Conservation (phyloP, 768 basidiomycete genomes). For the Lentinula aciculospora region DNA sequence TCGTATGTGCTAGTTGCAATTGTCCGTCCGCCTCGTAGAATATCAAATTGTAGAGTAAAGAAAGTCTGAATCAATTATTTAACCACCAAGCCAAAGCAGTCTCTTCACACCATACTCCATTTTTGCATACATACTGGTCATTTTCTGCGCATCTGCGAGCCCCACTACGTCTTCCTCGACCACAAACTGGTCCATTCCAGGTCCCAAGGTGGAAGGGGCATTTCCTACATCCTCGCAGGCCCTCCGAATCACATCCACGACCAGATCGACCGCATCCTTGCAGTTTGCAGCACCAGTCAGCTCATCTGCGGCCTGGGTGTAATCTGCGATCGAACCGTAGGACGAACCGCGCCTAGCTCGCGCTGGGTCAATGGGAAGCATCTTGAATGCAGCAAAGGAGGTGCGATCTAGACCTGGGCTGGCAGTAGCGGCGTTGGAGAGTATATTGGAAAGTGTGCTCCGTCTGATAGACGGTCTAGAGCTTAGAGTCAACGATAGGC, state of each 20-base stretch:
- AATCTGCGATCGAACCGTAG: constrained; percentile 38
- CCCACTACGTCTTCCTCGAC: constrained; percentile 73
- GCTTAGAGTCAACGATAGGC: constrained; percentile 29
- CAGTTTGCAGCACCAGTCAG: constrained; percentile 60
- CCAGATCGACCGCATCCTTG: constrained; percentile 68
- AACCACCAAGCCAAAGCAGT: constrained; percentile 82
- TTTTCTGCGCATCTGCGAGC: constrained; percentile 78
- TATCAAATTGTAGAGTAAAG: no score
- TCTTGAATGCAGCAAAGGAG: constrained; percentile 74
- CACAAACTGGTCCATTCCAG: constrained; percentile 40
- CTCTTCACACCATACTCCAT: constrained; percentile 94
- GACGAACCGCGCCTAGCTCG: constrained; percentile 40
- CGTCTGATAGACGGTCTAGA: not conserved
- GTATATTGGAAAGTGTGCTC: constrained; percentile 2
- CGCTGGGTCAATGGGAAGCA: constrained; percentile 65
- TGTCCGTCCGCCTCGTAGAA: no score
- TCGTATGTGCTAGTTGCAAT: no score
- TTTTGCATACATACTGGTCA: constrained; percentile 84
- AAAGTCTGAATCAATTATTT: not conserved
- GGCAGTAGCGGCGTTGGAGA: not conserved
- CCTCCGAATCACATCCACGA: constrained; percentile 63
- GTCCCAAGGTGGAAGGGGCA: constrained; percentile 7
- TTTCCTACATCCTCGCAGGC: constrained; percentile 64
- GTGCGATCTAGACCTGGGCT: constrained; percentile 20
- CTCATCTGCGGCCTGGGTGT: constrained; percentile 47